These are phyloP conservation scores for Citrus glauca DNA, from an alignment of 345 rosid species.

Conservation along the genomic window DNA sequence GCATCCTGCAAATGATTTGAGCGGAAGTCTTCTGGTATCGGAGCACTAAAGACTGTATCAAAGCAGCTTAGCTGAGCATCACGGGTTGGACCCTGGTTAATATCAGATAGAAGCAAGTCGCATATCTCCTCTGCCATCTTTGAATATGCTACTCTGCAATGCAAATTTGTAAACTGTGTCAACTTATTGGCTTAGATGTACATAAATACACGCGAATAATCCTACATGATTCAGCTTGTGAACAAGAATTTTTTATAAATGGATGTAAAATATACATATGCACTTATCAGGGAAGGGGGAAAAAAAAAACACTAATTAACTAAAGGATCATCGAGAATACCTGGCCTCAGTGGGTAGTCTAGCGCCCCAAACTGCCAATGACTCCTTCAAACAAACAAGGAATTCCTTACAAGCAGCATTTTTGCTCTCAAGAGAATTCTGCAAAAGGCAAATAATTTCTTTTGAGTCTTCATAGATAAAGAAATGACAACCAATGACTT, in stretches of 20 bases:
- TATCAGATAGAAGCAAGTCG: conserved; percentile 49
- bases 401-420: conserved; percentile 60
- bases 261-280: background rate
- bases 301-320: background rate
- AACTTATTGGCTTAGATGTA: background rate
- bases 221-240: background rate
- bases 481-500: background rate
- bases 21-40: conserved; percentile 66
- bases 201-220: background rate
- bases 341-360: conserved; percentile 71
- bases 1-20: conserved; percentile 86
- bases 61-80: conserved; percentile 76
- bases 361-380: conserved; percentile 63
- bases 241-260: background rate
- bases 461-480: too few species aligned
- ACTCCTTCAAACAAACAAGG: conserved; percentile 54
- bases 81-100: conserved; percentile 37
- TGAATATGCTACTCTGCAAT: conserved; percentile 69
- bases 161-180: background rate
- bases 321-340: conserved; percentile 32
- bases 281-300: too few species aligned
- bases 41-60: conserved; percentile 58
- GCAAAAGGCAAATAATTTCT: conserved; percentile 23
- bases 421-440: conserved; percentile 73
- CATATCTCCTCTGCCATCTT: conserved; percentile 85